Conservation (phyloP, 331 rosid species). For the Erythrophleum ivorense region DNA sequence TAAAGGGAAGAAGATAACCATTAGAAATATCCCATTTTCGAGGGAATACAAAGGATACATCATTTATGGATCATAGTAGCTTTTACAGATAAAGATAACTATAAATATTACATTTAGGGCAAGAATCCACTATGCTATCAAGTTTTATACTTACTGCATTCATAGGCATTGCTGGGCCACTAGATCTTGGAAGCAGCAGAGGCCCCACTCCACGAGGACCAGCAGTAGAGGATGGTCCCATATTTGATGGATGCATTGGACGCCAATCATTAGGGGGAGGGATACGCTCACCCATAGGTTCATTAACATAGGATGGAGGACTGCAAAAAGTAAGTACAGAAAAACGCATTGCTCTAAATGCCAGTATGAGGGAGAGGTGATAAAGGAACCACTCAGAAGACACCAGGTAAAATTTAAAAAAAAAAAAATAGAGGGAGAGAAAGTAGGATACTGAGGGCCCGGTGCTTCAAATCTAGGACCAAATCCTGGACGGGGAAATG, state of each 20-base stretch:
- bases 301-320: slow-evolving; percentile 60
- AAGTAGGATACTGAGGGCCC: slow-evolving; percentile 58
- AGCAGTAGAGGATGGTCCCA: slow-evolving; percentile 59
- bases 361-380: slow-evolving; percentile 14
- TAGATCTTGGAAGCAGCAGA: slow-evolving; percentile 66
- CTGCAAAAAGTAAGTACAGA: slow-evolving; percentile 49
- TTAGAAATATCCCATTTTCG: slow-evolving; percentile 7
- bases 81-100: slow-evolving; percentile 15
- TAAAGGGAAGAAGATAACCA: slow-evolving; percentile 10
- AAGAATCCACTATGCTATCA: slow-evolving; percentile 27
- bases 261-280: slow-evolving; percentile 73
- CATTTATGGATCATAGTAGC: slow-evolving; percentile 5
- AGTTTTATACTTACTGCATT: slow-evolving; percentile 57
- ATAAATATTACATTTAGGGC: not conserved
- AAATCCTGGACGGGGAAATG: slow-evolving; percentile 77
- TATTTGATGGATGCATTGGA: slow-evolving; percentile 69
- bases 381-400: slow-evolving; percentile 23
- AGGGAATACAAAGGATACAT: not conserved
- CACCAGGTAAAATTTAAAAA: not conserved
- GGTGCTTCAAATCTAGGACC: slow-evolving; percentile 84
- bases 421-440: not conserved
- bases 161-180: slow-evolving; percentile 57
- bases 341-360: slow-evolving; percentile 16
- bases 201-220: slow-evolving; percentile 61
- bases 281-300: slow-evolving; percentile 61